Conservation (phyloP, 2,329 filamentous ascomycete species). For the Botrytis fabae region DNA sequence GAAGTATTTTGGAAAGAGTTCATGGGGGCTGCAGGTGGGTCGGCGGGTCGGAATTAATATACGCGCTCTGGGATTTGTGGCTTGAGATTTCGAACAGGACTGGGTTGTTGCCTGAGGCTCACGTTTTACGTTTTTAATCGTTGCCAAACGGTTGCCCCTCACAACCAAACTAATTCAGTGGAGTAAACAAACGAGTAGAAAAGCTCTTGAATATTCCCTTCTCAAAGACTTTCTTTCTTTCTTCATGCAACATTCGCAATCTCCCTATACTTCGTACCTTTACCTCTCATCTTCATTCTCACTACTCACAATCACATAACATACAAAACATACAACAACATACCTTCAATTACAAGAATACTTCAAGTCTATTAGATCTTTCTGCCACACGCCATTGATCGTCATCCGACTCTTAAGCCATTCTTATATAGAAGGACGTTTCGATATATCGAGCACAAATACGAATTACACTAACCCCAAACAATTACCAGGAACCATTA, state of each 20-base stretch:
- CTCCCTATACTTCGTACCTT: slow-evolving; percentile 37
- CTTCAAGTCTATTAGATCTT: slow-evolving; percentile 49
- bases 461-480: slow-evolving; percentile 49
- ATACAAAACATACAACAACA: slow-evolving; percentile 30
- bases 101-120: not conserved
- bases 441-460: slow-evolving; percentile 52
- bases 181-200: slow-evolving; percentile 25
- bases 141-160: slow-evolving; percentile 15
- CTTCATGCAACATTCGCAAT: slow-evolving; percentile 36
- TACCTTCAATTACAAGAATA: slow-evolving; percentile 33
- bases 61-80: slow-evolving; percentile 6
- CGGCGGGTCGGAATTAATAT: slow-evolving; percentile 14
- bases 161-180: slow-evolving; percentile 22
- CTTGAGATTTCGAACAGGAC: not conserved
- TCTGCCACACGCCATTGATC: slow-evolving; percentile 51
- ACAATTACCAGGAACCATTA: slow-evolving; percentile 55
- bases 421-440: slow-evolving; percentile 46
- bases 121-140: not conserved
- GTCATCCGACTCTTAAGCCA: slow-evolving; percentile 46
- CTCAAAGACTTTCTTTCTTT: slow-evolving; percentile 29
- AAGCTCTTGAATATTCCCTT: slow-evolving; percentile 11
- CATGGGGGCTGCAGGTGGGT: not conserved
- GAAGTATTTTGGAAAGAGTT: slow-evolving; percentile 1
- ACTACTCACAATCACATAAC: slow-evolving; percentile 26
- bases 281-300: slow-evolving; percentile 40